Evolutionary conservation across 1,284 basidiomycete species (phyloP), one percentile per base, ranked within the genome.

Genomic region (Agaricales sp.): DNA sequence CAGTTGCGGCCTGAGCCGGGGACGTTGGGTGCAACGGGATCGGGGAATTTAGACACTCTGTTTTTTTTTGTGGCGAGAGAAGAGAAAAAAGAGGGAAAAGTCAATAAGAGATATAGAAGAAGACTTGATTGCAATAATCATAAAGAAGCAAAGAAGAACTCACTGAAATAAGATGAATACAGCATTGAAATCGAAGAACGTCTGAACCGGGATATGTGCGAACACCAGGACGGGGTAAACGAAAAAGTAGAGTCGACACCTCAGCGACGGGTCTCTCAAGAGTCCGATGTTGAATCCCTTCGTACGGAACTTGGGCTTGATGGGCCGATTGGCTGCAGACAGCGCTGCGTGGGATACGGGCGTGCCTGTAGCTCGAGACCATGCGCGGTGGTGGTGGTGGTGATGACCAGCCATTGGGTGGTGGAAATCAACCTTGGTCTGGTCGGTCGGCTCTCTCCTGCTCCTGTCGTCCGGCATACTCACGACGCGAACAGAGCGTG

Each of bases 181-280:
- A 59, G 79, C 78, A 61, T 88, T 88, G 64, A 89, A 87, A 60
- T 90, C 87, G 61, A 90, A 79, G 59, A 82, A 89, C 1, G 82
- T 80, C 64, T 90, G 87, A 14, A 87, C 61, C 18, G 78, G 78
- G 41, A 90, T 67, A 59, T 87, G 82, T 18, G 74, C 78, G 61
- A 88, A 79, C 3, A 80, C 73, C 55, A 87, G 65, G 25, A 88
- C 44, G 19, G 82, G 83, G 59, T 78, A 80, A 22, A 84, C 57
- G 57, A 75, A 80, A 62, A 78, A 88, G 61, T 80, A 79, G 30
- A 83, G 57, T 53, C 68, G 75, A 53, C 74, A 73, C 56, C 67
- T 67, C 58, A 64, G 60, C 23, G 74, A 75, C 1, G 83, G 83
- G 58, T 73, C 77, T 53, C 75, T 74, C 50, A 88, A 59, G 30